Conservation (phyloP, 345 rosid genomes). For the Mercurialis annua region DNA sequence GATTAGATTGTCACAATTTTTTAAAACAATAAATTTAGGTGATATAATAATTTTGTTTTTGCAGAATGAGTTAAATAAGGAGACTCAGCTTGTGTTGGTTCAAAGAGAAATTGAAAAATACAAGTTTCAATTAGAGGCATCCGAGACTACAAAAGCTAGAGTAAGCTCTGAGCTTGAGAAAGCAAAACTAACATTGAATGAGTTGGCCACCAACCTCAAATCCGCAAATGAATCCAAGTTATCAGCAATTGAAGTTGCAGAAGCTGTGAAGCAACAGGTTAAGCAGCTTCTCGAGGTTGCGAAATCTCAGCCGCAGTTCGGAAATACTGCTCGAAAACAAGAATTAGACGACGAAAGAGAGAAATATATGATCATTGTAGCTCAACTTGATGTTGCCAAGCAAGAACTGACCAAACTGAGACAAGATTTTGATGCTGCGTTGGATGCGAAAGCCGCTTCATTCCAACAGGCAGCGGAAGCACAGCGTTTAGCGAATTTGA, state of each 20-base stretch:
- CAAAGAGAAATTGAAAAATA: constrained; percentile 42
- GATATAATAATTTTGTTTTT: no score
- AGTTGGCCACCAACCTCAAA: constrained; percentile 40
- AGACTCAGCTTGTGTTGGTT: constrained; percentile 53
- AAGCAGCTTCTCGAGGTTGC: constrained; percentile 60
- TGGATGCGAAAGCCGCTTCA: constrained; percentile 55
- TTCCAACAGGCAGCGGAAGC: constrained; percentile 76
- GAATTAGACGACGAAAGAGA: constrained; percentile 60
- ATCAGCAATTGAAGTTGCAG: constrained; percentile 41
- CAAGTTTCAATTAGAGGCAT: constrained; percentile 40
- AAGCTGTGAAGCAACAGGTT: constrained; percentile 41
- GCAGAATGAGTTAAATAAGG: constrained; percentile 49
- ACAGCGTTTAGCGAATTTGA: constrained; percentile 33
- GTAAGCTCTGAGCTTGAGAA: constrained; percentile 51
- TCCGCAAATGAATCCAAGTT: constrained; percentile 38
- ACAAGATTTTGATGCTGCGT: constrained; percentile 69
- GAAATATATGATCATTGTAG: constrained; percentile 43
- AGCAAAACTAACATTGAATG: constrained; percentile 43
- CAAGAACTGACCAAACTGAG: constrained; percentile 62
- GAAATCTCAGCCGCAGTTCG: constrained; percentile 35
- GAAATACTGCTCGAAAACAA: constrained; percentile 32
- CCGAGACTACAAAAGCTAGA: constrained; percentile 39
- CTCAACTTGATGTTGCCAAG: constrained; percentile 56
- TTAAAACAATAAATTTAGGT: no score
- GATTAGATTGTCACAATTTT: no score